Conservation (phyloP, 208 protist species). For the Acanthamoeba culbertsoni region DNA sequence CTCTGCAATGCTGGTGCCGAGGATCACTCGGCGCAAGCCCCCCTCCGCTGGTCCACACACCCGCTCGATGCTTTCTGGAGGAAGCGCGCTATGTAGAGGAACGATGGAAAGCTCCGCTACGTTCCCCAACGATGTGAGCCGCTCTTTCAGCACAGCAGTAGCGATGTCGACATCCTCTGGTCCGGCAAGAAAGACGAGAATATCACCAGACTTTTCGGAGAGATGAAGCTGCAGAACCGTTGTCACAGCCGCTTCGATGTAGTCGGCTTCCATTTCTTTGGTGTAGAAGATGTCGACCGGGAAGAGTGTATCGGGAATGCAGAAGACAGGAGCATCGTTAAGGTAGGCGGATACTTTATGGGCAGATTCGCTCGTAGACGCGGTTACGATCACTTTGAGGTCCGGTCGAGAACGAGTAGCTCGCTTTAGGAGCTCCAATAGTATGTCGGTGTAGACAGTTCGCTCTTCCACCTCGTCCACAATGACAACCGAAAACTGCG, state of each 20-base stretch:
- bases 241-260: slow-evolving; percentile 90
- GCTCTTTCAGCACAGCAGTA: slow-evolving; percentile 81
- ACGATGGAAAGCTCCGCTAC: too few species aligned
- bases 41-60: slow-evolving; percentile 18
- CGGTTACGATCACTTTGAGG: slow-evolving; percentile 91
- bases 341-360: slow-evolving; percentile 93
- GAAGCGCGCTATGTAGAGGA: slow-evolving; percentile 85
- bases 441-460: slow-evolving; percentile 88
- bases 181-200: slow-evolving; percentile 98
- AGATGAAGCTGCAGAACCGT: slow-evolving; percentile 88
- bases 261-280: slow-evolving; percentile 88
- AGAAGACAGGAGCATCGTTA: slow-evolving; percentile 82
- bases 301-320: slow-evolving; percentile 82
- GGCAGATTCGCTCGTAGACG: slow-evolving; percentile 91
- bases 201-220: slow-evolving; percentile 88
- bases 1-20: slow-evolving; percentile 99
- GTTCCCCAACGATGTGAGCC: too few species aligned
- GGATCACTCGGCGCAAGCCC: slow-evolving; percentile 79
- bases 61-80: slow-evolving; percentile 64
- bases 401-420: slow-evolving; percentile 76
- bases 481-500: slow-evolving; percentile 87
- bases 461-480: slow-evolving; percentile 97
- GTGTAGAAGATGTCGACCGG: slow-evolving; percentile 92
- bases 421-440: slow-evolving; percentile 93
- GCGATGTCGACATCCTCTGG: slow-evolving; percentile 95